Percentiles rank a stretch among this genome's conserved stretches.
Conservation (phyloP, 176 grass and related monocot species). For the Triticum turgidum region DNA sequence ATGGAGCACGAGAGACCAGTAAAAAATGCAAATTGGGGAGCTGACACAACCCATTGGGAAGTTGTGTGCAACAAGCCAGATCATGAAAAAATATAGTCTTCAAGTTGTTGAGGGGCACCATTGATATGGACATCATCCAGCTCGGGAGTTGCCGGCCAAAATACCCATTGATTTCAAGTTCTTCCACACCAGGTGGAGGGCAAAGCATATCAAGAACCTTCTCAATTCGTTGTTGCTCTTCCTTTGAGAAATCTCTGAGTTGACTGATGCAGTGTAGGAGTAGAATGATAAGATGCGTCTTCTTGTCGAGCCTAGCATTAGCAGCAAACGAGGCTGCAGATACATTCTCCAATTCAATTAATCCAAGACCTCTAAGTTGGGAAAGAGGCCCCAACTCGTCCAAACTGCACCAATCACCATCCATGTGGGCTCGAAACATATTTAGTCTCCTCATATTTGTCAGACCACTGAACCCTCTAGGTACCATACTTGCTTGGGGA, state of each 20-base stretch:
- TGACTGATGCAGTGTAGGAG: too few species aligned
- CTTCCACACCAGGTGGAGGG: background rate
- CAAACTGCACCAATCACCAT: background rate
- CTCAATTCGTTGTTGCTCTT: background rate
- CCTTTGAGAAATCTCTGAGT: background rate
- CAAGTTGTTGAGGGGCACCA: background rate
- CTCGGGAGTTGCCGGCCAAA: background rate
- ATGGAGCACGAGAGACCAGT: background rate
- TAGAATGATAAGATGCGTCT: background rate
- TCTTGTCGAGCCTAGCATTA: background rate
- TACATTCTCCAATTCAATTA: background rate
- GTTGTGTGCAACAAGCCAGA: background rate
- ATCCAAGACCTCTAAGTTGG: accelerated
- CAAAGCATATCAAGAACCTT: background rate
- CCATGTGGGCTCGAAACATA: background rate
- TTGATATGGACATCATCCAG: background rate
- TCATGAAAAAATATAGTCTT: background rate
- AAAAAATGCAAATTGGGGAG: background rate
- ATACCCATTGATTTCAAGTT: background rate
- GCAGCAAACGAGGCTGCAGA: background rate
- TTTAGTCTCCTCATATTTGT: background rate
- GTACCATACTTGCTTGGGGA: background rate
- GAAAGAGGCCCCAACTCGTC: background rate
- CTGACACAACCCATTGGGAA: background rate
- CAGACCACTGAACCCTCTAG: background rate